phyloP scores from a whole-genome alignment of 1,284 basidiomycete species.

The Marasmius sp. region DNA sequence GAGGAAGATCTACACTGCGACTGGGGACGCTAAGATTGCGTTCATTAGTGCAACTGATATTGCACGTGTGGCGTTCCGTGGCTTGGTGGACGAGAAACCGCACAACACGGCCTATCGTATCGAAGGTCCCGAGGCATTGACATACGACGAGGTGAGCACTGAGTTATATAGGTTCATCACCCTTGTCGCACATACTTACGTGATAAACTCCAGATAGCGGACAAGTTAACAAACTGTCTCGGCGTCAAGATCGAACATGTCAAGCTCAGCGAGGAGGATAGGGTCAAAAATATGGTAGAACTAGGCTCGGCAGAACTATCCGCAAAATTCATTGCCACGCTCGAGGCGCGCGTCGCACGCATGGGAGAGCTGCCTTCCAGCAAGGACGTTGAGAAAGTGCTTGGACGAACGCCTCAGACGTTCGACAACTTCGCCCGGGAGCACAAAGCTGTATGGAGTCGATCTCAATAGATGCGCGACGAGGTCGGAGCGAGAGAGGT shows the following conservation, averaged over 20 bases:
- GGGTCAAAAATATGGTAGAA: not conserved
- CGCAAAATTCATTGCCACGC: not conserved
- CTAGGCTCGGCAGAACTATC: not conserved
- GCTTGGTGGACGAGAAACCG: not conserved
- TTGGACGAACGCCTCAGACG: not conserved
- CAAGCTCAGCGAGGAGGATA: not conserved
- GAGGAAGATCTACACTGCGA: not conserved
- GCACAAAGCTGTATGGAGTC: not conserved
- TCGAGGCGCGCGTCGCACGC: not conserved
- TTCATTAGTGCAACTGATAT: not conserved
- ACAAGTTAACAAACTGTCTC: too few species aligned
- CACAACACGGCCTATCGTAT: not conserved
- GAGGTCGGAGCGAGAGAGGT: constrained; percentile 87
- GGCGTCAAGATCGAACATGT: too few species aligned
- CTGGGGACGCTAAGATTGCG: not conserved
- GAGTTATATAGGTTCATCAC: not conserved
- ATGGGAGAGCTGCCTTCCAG: not conserved
- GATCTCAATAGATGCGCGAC: constrained; percentile 39
- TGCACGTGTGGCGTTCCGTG: not conserved
- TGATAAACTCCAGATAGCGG: not conserved
- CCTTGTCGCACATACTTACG: too few species aligned
- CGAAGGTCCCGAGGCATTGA: not conserved
- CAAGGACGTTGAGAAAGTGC: not conserved
- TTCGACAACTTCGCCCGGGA: not conserved
- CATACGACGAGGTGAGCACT: not conserved